These are phyloP conservation scores for Fusarium austroafricanum DNA, from an alignment of 2,329 filamentous ascomycete species.

Conservation along the genomic window DNA sequence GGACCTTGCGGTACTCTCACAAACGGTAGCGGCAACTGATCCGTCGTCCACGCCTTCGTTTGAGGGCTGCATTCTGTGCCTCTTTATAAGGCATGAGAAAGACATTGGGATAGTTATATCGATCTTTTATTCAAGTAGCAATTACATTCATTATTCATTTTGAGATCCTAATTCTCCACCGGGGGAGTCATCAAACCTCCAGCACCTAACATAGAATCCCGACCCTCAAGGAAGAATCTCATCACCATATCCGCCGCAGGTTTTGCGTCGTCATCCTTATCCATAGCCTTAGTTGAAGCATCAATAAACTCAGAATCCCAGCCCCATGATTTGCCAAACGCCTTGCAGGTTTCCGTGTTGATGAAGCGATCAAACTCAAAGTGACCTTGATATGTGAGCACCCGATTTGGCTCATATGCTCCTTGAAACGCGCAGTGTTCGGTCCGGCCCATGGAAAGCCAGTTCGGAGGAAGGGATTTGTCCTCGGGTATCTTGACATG, in stretches of 20 bases:
- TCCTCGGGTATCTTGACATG: background rate
- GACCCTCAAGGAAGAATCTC: slow-evolving; percentile 1
- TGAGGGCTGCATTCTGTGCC: too few relatives aligned
- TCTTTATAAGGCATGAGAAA: too few relatives aligned
- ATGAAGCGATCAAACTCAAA: slow-evolving; percentile 3
- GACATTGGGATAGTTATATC: too few relatives aligned
- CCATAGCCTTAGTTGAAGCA: background rate
- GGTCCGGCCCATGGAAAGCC: background rate
- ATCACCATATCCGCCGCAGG: slow-evolving; percentile 2
- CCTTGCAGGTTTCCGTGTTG: background rate
- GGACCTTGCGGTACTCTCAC: too few relatives aligned
- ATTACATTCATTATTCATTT: too few relatives aligned
- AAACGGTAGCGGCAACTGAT: too few relatives aligned
- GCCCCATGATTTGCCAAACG: background rate
- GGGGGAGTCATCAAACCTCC: slow-evolving; percentile 2
- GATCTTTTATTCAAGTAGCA: too few relatives aligned
- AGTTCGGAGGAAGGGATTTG: background rate
- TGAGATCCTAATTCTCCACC: background rate
- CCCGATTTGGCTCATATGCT: background rate
- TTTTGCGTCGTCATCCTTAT: background rate
- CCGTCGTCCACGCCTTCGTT: too few relatives aligned
- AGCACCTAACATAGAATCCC: background rate
- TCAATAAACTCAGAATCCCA: background rate
- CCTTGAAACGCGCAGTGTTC: slow-evolving; percentile 7
- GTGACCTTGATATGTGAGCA: slow-evolving; percentile 3